Evolutionary conservation across 371 early-diverging fungal genomes (phyloP), one percentile per base, ranked within the genome.

Genomic region (Syncephalastrum monosporum): DNA sequence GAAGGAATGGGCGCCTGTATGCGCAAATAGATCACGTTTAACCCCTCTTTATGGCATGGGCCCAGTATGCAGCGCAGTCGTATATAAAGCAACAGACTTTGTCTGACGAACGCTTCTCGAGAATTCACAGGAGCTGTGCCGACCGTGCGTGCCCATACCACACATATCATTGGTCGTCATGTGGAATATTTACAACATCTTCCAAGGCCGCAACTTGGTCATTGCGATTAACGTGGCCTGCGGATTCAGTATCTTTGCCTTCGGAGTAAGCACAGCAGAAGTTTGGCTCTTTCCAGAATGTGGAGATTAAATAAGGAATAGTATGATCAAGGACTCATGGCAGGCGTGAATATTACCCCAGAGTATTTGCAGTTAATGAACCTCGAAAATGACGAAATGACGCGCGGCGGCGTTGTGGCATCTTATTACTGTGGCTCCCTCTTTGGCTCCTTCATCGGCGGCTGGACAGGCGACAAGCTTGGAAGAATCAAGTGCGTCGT

Each of bases 241-340:
- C 48, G 75, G 72, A 21, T 62, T 75, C 43, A 72, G 72, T 49
- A 75, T 75, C 19, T 75, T 75, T 43, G 72, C 69, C 33, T 75
- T 75, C 69, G 75, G 75, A n/a, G 75, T 71, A 69, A 60, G 66
- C 62, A n/a, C 7, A 33, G 10, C 38, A 10, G n/a, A 33, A 10
- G 2, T 25, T 47, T 21, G 21, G 21, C 10, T n/a, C 3, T 27
- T 44, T 16, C 38, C 50, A 25, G 3, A 46, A 23, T 17, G 3
- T n/a, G 3, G 41, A 15, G 14, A 42, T 21, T 19, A 33, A 24
- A n/a, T 0, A 6, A 12, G 38, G 0, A 24, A 42, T 21, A 58
- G 58, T 75, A 75, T 64, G 75, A 75, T 60, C 75, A 75, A 62
- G 76, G 76, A 27, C 66, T 76, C 1, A 76, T 76, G 76, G 60